These are phyloP conservation scores for Fistulifera pelliculosa DNA, from an alignment of 108 stramenopile species.

Conservation along the genomic window DNA sequence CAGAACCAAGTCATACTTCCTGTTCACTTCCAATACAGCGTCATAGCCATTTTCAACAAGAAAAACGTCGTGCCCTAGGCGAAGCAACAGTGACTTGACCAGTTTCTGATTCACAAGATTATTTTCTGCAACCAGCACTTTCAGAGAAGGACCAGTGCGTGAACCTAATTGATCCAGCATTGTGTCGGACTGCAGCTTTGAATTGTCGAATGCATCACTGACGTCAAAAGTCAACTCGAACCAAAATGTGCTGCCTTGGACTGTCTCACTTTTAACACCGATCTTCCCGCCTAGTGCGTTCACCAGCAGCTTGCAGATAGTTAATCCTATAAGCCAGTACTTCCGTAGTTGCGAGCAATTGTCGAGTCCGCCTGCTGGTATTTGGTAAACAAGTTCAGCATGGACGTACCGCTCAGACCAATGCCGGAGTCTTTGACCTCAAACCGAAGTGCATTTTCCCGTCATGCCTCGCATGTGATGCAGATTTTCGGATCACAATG, in stretches of 20 bases:
- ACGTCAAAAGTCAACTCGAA: conserved; percentile 8
- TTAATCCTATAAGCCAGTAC: conserved; percentile 46
- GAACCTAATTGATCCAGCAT: too few species aligned
- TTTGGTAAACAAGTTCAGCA: conserved; percentile 29
- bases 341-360: conserved; percentile 37
- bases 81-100: conserved; percentile 22
- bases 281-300: conserved; percentile 41
- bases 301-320: conserved; percentile 31
- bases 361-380: conserved; percentile 39
- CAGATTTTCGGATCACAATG: conserved; percentile 3
- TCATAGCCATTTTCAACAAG: conserved; percentile 25
- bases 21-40: conserved; percentile 16
- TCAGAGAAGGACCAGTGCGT: background rate
- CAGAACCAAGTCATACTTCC: conserved; percentile 25
- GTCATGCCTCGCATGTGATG: too few species aligned
- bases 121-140: conserved; percentile 46
- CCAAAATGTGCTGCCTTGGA: conserved; percentile 32
- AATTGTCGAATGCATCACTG: conserved; percentile 7
- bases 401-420: conserved; percentile 25
- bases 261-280: conserved; percentile 22
- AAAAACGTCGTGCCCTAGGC: conserved; percentile 24
- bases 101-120: conserved; percentile 43
- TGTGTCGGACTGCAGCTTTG: too few species aligned
- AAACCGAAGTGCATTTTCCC: conserved; percentile 17
- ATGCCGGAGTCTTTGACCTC: conserved; percentile 44